Base-by-base conservation (phyloP, 2,329 filamentous ascomycete genomes). In the Cordyceps tenuipes region DNA sequence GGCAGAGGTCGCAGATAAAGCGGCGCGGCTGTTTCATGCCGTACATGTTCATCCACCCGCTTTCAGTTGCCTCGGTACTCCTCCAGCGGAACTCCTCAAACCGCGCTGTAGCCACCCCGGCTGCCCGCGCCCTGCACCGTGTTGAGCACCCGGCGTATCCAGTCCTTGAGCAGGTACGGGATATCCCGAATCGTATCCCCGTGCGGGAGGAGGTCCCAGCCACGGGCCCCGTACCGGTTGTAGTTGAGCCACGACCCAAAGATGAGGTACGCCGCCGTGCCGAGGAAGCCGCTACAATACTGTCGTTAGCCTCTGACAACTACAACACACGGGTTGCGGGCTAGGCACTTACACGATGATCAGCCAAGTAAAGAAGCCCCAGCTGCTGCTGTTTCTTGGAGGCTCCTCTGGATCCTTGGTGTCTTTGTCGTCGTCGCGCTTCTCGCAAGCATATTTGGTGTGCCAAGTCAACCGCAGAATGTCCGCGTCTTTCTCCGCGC, bases 161-260 rank as follows among this genome's bases (percentile, higher is more conserved):
- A 96, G 73, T 99, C 94, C 75, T 93, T 92, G 64, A 96, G 75
- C 58, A 97, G 81, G 71, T 97, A 97, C 3, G 94, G 94, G 21
- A 97, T 76, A 69, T 99, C 94, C 64, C 93, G 87, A 67, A 97
- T 88, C 0, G 90, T 89, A 73, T 99, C 94, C 65, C 89, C 89
- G 71, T 97, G 93, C 15, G 94, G 94, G 19, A 97, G 79, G 19
- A 97, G 81, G 69, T 97, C 94, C 92, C 92, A 97, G 61, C 94
- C 94, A 49, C 93, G 83, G 57, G 93, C 92, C 52, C 93, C 93
- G 74, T 96, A 96, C 63, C 92, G 89, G 77, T 91, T 97, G 81
- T 97, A 97, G 79, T 97, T 97, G 72, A 97, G 86, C 94, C 94
- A 99, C 21, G 92, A 96, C 64, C 93, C 92, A 70, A 97, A 97